Evolutionary conservation across 2,329 filamentous ascomycete species (phyloP), one percentile per base, ranked within the genome.

Genomic region (Corynespora cassiicola): DNA sequence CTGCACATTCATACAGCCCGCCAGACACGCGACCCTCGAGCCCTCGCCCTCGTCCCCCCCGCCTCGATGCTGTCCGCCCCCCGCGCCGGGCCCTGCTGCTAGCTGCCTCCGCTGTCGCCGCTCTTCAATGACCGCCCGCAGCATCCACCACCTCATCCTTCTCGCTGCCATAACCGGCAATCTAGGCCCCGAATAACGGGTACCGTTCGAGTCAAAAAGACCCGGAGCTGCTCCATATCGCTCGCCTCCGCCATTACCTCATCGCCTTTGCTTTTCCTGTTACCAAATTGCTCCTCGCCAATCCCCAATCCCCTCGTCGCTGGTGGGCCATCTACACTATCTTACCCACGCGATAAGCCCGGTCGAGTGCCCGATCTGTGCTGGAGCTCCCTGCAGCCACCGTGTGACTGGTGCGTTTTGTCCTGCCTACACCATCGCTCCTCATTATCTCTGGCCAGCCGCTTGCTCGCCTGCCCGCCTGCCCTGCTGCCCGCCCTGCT

Each of bases 81-180:
- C 44, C 39, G 50, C 53, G 38, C 47, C 38, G 30, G 41, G 34
- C 24, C 21, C 31, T 31, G 24, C 30, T 21, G 23, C 50, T 34
- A 29, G 32, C 34, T 36, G 27, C 42, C 31, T 26, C 42, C 41
- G 35, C 32, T 21, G 32, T 25, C 40, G 47, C 50, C 48, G 49
- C 50, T 56, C 48, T 61, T 68, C 66, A 70, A 71, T 71, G 68
- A 71, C 68, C 53, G 62, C 65, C 56, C 64, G 64, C 55, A 68
- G 58, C 56, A 68, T 67, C 52, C 56, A 65, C 57, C 65, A 70
- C 50, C 66, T 71, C 56, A 66, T 71, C 31, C 68, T 70, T 49
- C 66, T 71, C 55, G 53, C 63, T 45, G 64, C 65, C 57, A 58
- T 66, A 39, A 61, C 63, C 31, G 65, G 65, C 58, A 68, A 68